Base-by-base conservation (phyloP, 345 rosid genomes). In the Carallia pectinifolia region DNA sequence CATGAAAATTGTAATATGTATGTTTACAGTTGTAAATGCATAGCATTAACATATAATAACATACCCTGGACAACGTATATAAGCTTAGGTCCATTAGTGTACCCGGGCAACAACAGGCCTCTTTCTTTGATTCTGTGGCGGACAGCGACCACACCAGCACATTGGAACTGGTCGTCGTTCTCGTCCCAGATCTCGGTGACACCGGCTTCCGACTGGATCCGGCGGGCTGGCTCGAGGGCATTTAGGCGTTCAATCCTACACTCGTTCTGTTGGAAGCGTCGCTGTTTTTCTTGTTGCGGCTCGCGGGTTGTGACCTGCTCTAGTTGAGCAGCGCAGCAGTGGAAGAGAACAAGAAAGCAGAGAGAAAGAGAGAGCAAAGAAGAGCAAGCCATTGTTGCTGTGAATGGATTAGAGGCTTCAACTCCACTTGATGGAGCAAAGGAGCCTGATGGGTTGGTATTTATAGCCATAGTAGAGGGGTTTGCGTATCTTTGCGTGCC, bases 61-160 rank as follows among this genome's bases (percentile, higher is more conserved):
- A 12, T 69, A 40, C 89, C 89, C 79, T 64, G 75, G 10, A 70
- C 72, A 10, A 83, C 77, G 23, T 23, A 23, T 23, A 23, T 23
- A 23, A 23, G 23, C 23, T 23, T 23, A 23, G 23, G 23, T 23
- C 23, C 23, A 23, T 69, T 81, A 65, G 69, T 50, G 70, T 78
- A 85, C 7, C 80, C 56, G 9, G 85, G 85, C 62, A 83, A 71
- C 7, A 81, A 64, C 62, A 81, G 80, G 9, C 87, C 84, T 13
- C 64, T 62, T 18, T 7, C 61, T 10, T 62, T 40, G 67, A 82
- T 70, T 7, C 19, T 65, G 54, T 82, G 88, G 58, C 83, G 81
- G 48, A 82, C 6, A n/a, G 71, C 73, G 0, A 68, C 84, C 6
- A 76, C 85, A 6, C 80, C 83, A 6, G 81, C 81, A 33, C 87